Base-by-base conservation (phyloP, 2,329 filamentous ascomycete genomes). In the Alternaria novae-zelandiae region DNA sequence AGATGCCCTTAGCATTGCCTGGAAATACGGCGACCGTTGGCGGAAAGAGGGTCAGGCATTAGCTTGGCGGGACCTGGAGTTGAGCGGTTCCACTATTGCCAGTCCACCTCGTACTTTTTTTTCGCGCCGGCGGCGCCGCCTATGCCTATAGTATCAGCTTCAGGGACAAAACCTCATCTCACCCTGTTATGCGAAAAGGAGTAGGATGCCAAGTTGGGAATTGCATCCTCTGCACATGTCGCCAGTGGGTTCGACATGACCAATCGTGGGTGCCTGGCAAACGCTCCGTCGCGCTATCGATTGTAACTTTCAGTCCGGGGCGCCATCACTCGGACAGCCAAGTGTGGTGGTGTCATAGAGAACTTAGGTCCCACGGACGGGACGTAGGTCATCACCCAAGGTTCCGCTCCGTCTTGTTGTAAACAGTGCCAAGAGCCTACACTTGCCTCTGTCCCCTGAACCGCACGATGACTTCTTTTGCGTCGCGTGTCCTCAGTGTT, bases 271-370 rank as follows among this genome's bases (percentile, higher is more conserved):
- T 44, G 4, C 25, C n/a, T 43, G 45, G 50, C 7, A 44, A 56
- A 23, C 12, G 28, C 25, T 65, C 41, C 49, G 55, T 59, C 53
- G 49, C 44, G 61, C 68, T 68, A 69, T 70, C 47, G 67, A 69
- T 64, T 68, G 51, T 21, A 45, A 13, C 59, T 32, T 56, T 7
- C 13, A 46, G 41, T 46, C 54, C 25, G 41, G 36, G 41, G 12
- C 54, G n/a, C 20, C 49, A 36, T 53, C 30, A 12, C 17, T 36
- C 13, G 20, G 23, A 23, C 21, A n/a, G 49, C 49, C 23, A 15
- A 3, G 49, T 36, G 49, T 53, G 20, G 30, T 41, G 28, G 49
- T 53, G 49, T 51, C 49, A 51, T 51, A n/a, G 17, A 32, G 49
- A 51, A 20, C 49, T 23, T 41, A 30, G 20, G 30, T 41, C 30